Base-by-base conservation (phyloP, 495 filamentous ascomycete genomes). In the Daldinia bambusicola region DNA sequence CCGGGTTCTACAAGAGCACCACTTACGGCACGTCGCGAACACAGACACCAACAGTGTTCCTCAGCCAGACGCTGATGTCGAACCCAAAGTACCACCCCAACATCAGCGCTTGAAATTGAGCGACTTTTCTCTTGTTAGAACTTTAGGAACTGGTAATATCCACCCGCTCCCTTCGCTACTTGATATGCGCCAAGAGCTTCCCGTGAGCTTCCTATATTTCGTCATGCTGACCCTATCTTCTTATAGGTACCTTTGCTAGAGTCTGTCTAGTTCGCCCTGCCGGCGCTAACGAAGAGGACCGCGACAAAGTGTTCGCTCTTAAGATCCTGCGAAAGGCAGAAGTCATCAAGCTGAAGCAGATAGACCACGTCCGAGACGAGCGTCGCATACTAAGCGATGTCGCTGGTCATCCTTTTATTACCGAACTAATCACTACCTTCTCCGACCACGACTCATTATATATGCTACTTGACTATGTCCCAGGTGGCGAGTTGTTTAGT, bases 331-430 rank as follows among this genome's bases (percentile, higher is more conserved):
- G 94, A 67, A 99, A 99, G 80, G 52, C 67, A 66, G 63, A 80
- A 93, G 94, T 98, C 64, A 94, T 99, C 82, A 92, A 92, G 71
- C 84, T 98, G 69, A 98, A 99, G 85, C 95, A 99, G 81, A 90
- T 98, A 71, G 95, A 98, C 81, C 95, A 98, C 84, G 94, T 98
- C 64, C 91, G 93, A 71, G 95, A 97, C 79, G 95, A 99, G 82
- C 90, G 95, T 38, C 88, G 88, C 69, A 91, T 96, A 16, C 89
- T 99, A 5, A 89, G 91, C 66, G 91, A 92, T 61, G 95, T 98
- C 34, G 88, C 92, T 53, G 94, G 93, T 18, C 92, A 98, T 78
- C 95, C 95, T 37, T 98, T 98, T 80, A 97, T 98, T 75, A 98
- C 94, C 65, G 92, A 88, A n/a, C 85, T 97, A 72, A 84, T 95